Evolutionary conservation across 192 early-diverging fungal species (phyloP), one percentile per base, ranked within the genome.

Genomic region (Linnemannia schmuckeri): DNA sequence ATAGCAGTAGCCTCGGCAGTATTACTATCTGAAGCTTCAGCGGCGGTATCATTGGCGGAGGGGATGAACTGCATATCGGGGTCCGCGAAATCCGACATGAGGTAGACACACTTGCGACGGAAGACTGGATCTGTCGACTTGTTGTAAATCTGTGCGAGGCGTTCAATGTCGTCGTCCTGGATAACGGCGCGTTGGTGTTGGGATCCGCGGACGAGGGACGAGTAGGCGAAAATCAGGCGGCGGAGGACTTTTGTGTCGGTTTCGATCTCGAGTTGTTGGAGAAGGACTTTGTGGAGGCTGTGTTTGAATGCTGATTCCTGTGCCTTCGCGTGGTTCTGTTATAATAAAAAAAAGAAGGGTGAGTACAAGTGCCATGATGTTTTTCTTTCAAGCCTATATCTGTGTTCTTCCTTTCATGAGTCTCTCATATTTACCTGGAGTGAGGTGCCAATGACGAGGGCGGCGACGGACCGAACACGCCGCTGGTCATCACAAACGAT

Each of bases 391-490:
- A 22, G n/a, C 6, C 27, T 66, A 33, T 30, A 33, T 57, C 24
- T 27, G 9, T 57, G n/a, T 10, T 2, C 55, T 57, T 57, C n/a
- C 7, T 10, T 27, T 10, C 2, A n/a, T 57, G 17, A 57, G 7
- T 10, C 24, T 2, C 22, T 9, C 30, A 33, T 22, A 15, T 55
- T 55, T 82, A 90, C 90, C 88, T 95, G 94, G 52, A 94, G 85
- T 40, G 93, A 83, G 1, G 90, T 81, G 55, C 91, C 90, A 40
- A 95, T 73, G 12, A 92, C 89, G 10, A 92, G 70, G 0, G 93
- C 91, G 0, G 93, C 83, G 71, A 85, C 76, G 57, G 82, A 80
- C 33, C 91, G 89, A 22, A 92, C 73, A 33, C 73, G 30, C 55
- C 76, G 71, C 27, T 61, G 42, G 41, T 77, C 79, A 10, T 80